phyloP scores from a whole-genome alignment of 2,329 filamentous ascomycete genomes.

The Rhinocladiella mackenziei region DNA sequence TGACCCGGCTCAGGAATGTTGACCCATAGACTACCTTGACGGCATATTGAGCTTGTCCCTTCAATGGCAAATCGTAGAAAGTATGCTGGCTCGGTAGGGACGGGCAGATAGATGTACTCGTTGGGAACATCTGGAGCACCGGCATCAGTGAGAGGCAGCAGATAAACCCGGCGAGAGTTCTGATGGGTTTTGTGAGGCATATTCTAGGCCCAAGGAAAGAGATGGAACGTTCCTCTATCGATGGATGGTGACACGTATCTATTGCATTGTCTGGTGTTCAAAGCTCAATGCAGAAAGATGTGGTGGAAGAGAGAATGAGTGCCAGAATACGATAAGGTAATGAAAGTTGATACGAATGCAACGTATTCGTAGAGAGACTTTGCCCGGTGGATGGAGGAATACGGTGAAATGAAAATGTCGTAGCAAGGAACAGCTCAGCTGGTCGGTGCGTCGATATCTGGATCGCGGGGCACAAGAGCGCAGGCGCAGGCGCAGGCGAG shows the following conservation, averaged over 20 bases:
- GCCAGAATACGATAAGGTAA: constrained; percentile 4
- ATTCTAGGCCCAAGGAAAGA: not conserved
- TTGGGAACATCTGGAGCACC: constrained; percentile 85
- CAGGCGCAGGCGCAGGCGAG: no score
- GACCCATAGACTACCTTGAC: constrained; percentile 91
- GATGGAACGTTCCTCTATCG: not conserved
- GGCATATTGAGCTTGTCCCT: constrained; percentile 71
- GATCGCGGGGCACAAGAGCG: no score
- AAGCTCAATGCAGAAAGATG: constrained; percentile 7
- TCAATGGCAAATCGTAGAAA: constrained; percentile 34
- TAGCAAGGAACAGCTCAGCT: no score
- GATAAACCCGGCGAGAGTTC: constrained; percentile 60
- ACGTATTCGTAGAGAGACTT: no score
- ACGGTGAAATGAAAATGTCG: no score
- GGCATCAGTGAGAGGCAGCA: constrained; percentile 86
- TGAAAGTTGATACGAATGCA: not conserved
- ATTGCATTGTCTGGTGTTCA: constrained; percentile 13
- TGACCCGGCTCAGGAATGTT: constrained; percentile 79
- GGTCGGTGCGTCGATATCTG: no score
- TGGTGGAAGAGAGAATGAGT: constrained; percentile 4
- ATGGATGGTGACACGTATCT: constrained; percentile 5
- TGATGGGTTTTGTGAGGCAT: constrained; percentile 29
- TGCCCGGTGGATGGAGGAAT: not conserved
- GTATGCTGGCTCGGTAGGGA: constrained; percentile 68
- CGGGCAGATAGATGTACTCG: constrained; percentile 86